Conservation (phyloP, 2,329 filamentous ascomycete species). For the Ophiosphaerella korrae region DNA sequence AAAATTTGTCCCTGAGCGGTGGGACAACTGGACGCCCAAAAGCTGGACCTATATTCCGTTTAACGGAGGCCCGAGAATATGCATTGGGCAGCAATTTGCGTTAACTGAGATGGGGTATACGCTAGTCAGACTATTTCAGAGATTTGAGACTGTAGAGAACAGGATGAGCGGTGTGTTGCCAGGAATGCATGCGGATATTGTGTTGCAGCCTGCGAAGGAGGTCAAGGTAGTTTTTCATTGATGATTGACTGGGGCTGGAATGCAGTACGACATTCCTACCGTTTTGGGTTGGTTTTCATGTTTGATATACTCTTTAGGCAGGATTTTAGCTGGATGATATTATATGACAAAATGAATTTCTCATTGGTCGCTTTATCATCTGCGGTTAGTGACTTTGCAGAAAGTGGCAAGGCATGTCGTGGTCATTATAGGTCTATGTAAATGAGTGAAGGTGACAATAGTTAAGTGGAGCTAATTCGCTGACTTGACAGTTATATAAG, state of each 20-base stretch:
- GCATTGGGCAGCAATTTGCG: slow-evolving; percentile 58
- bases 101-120: slow-evolving; percentile 58
- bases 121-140: slow-evolving; percentile 53
- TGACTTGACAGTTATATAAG: no score
- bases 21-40: slow-evolving; percentile 57
- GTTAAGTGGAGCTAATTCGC: no score
- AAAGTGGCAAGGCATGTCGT: no score
- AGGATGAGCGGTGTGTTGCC: slow-evolving; percentile 44
- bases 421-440: no score
- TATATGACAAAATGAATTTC: no score
- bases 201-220: slow-evolving; percentile 51
- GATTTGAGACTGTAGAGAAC: slow-evolving; percentile 50
- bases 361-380: no score
- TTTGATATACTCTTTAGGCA: neutral
- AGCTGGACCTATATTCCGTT: slow-evolving; percentile 57
- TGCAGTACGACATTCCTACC: no score
- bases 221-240: slow-evolving; percentile 47
- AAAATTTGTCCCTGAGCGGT: slow-evolving; percentile 56
- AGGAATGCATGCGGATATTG: slow-evolving; percentile 54
- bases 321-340: no score
- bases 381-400: no score
- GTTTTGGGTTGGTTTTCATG: neutral
- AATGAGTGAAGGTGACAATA: no score
- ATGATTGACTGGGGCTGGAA: neutral
- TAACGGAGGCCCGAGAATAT: slow-evolving; percentile 57